Evolutionary conservation across 805 yeast species (phyloP), one percentile per base, ranked within the genome.

Genomic region (Pichia cephalocereana): DNA sequence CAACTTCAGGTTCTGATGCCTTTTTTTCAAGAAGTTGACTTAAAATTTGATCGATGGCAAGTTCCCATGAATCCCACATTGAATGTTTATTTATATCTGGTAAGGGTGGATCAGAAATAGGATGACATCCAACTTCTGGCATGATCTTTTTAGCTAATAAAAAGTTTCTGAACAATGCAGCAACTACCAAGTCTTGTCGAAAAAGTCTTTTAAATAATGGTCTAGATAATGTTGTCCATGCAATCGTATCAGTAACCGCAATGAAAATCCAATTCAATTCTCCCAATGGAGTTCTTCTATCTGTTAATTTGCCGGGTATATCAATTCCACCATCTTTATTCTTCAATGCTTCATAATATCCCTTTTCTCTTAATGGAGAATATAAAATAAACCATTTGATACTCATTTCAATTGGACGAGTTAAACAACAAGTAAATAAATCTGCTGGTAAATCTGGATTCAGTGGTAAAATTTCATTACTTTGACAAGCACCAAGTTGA

Each of bases 61-160:
- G 71, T 61, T 93, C 98, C 98, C 99, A 93, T 0, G 96, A 83
- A 50, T 88, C 93, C 99, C 99, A 93, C 86, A 93, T 82, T 6
- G 95, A 80, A 61, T 93, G 97, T 52, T 78, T 76, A 43, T 86
- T 80, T 7, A 82, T 77, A 47, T 88, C 93, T 0, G 99, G 98
- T 38, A 93, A 69, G 10, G 86, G 88, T 1, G 99, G 99, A 53
- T 88, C 95, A 17, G 96, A 87, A 3, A 90, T 80, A 1, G 99
- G 98, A 60, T 89, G 95, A 62, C 97, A 90, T 51, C 90, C 89
- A 55, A 85, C 82, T 57, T 84, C 82, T 3, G 96, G 89, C 97
- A 93, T 88, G 40, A 93, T 84, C 54, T 96, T 76, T 60, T 86
- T 90, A 0, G 99, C 99, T 19, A 93, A 70, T 27, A 93, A 64